phyloP scores from a whole-genome alignment of 805 yeast species.

The Scheffersomyces spartinae region DNA sequence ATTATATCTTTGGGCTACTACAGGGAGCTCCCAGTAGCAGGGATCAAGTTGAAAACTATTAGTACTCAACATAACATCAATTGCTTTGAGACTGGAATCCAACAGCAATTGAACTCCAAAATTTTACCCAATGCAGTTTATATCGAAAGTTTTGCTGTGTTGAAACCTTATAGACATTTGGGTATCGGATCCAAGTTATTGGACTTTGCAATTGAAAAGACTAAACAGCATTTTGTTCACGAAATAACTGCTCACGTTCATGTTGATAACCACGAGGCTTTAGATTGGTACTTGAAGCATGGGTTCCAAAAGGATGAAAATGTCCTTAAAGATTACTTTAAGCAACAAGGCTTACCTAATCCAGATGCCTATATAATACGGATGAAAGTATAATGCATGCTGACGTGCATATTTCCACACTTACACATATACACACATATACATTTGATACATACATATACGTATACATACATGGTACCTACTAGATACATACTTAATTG shows the following conservation, averaged over 20 bases:
- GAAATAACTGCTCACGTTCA: constrained; percentile 45
- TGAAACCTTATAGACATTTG: constrained; percentile 46
- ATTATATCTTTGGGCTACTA: constrained; percentile 34
- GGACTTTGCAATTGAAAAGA: constrained; percentile 42
- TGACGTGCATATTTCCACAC: too few species aligned
- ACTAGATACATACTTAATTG: too few species aligned
- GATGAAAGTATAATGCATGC: constrained; percentile 11
- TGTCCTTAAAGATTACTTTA: constrained; percentile 35
- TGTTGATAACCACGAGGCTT: constrained; percentile 25
- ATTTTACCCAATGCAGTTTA: constrained; percentile 43
- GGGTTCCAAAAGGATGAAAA: constrained; percentile 34
- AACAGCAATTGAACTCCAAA: constrained; percentile 11
- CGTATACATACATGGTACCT: too few species aligned
- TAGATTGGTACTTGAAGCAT: constrained; percentile 38
- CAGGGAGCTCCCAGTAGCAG: constrained; percentile 76
- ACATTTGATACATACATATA: too few species aligned
- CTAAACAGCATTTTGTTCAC: constrained; percentile 42
- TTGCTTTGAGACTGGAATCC: constrained; percentile 13
- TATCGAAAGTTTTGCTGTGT: constrained; percentile 57
- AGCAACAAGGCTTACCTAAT: constrained; percentile 28
- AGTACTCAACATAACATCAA: constrained; percentile 30
- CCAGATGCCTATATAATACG: constrained; percentile 38
- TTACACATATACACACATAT: too few species aligned
- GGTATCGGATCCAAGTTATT: constrained; percentile 56
- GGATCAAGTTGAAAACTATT: constrained; percentile 44